These are phyloP conservation scores for Lecanoromycetidae sp. DNA, from an alignment of 2,329 filamentous ascomycete species.

Conservation along the genomic window DNA sequence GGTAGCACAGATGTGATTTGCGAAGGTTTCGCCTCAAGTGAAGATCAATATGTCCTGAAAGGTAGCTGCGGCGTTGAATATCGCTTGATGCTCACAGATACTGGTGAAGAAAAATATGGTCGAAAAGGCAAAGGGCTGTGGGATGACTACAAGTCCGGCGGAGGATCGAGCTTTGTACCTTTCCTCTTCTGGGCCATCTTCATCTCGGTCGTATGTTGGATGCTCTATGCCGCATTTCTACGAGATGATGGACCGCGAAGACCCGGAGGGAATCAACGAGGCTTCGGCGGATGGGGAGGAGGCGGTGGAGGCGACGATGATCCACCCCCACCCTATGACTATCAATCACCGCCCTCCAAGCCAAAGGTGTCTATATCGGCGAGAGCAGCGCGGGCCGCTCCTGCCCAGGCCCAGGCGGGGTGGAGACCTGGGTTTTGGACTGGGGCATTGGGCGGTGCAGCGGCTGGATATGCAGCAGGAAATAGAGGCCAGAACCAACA, in stretches of 20 bases:
- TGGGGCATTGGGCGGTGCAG: constrained; percentile 31
- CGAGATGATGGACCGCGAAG: constrained; percentile 14
- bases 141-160: constrained; percentile 18
- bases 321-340: constrained; percentile 32
- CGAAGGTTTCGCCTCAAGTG: constrained; percentile 66
- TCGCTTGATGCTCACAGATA: constrained; percentile 61
- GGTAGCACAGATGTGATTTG: constrained; percentile 83
- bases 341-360: constrained; percentile 18
- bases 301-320: constrained; percentile 23
- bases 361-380: constrained; percentile 5
- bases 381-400: constrained; percentile 4
- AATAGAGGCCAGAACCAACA: constrained; percentile 21
- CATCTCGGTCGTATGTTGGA: constrained; percentile 46
- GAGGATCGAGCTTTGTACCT: constrained; percentile 20
- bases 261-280: constrained; percentile 6
- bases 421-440: constrained; percentile 39
- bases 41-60: constrained; percentile 78
- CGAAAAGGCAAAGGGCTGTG: constrained; percentile 25
- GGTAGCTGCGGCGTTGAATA: constrained; percentile 93
- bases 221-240: constrained; percentile 45
- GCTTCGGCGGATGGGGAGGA: constrained; percentile 23
- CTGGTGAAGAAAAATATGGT: constrained; percentile 56
- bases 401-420: constrained; percentile 17
- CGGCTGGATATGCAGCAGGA: constrained; percentile 32
- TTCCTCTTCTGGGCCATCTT: constrained; percentile 53